phyloP scores from a whole-genome alignment of 1,284 basidiomycete genomes.

The Heterobasidion irregulare region DNA sequence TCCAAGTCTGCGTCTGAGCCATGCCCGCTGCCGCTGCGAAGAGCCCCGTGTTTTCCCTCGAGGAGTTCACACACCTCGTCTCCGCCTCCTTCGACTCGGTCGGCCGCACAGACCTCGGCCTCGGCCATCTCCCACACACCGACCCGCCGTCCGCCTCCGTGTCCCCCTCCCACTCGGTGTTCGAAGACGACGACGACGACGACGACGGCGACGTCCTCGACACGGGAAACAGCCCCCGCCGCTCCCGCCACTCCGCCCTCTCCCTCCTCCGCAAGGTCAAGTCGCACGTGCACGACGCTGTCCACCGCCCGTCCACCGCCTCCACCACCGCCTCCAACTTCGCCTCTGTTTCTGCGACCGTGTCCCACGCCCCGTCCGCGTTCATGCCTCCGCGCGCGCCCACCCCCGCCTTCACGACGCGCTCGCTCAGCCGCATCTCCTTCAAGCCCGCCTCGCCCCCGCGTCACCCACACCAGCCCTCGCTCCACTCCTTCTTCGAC shows the following conservation, averaged over 20 bases:
- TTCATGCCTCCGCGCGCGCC: background rate
- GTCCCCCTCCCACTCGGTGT: background rate
- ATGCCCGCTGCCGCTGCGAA: background rate
- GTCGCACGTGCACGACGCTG: background rate
- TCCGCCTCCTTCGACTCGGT: slow-evolving; percentile 4
- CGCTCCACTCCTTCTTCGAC: background rate
- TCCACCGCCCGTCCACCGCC: background rate
- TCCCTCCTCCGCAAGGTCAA: slow-evolving; percentile 5
- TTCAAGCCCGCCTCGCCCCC: too few species aligned
- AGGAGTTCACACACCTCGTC: slow-evolving; percentile 4
- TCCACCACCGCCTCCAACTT: background rate
- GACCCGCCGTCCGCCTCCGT: background rate
- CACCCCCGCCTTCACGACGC: background rate
- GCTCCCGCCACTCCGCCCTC: background rate
- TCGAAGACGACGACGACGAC: background rate
- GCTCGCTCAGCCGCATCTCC: background rate
- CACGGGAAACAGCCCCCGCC: background rate
- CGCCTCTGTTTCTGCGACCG: background rate
- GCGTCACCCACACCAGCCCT: background rate
- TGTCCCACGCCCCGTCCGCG: slow-evolving; percentile 1
- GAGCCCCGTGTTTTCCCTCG: slow-evolving; percentile 1
- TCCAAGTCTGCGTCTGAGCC: background rate
- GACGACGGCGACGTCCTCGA: background rate
- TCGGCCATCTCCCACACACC: too few species aligned
- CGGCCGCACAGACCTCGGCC: background rate